phyloP scores from a whole-genome alignment of 371 early-diverging fungal species.

The Actinomortierella ambigua region DNA sequence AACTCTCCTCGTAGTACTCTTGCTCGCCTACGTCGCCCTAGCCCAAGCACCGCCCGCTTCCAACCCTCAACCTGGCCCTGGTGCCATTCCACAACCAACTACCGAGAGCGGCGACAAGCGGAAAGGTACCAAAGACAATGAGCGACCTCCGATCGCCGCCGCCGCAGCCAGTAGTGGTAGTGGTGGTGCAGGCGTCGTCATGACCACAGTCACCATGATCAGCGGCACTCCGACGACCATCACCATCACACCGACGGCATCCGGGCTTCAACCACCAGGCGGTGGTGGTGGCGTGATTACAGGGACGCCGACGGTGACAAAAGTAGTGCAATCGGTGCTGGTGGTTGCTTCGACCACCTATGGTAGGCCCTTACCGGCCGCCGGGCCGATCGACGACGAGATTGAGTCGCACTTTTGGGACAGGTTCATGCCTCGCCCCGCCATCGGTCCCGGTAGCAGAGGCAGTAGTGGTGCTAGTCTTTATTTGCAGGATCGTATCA shows the following conservation, averaged over 20 bases:
- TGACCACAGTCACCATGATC: conserved; percentile 27
- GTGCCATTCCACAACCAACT: conserved; percentile 9
- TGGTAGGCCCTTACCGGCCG: conserved; percentile 34
- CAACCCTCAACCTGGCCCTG: conserved; percentile 21
- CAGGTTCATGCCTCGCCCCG: conserved; percentile 6
- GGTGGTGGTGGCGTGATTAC: not conserved
- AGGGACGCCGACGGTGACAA: conserved; percentile 10
- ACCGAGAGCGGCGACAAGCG: too few relatives aligned
- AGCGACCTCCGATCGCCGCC: not conserved
- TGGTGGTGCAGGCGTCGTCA: not conserved
- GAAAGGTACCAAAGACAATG: not conserved
- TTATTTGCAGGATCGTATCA: too few relatives aligned
- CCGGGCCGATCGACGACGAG: conserved; percentile 22
- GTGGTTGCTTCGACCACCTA: conserved; percentile 23
- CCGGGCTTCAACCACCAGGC: not conserved
- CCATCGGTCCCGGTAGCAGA: too few relatives aligned
- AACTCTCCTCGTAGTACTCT: not conserved
- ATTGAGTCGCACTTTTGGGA: conserved; percentile 38
- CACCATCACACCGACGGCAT: conserved; percentile 8
- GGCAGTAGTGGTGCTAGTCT: too few relatives aligned
- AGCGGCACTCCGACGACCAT: conserved; percentile 16
- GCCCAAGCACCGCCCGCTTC: conserved; percentile 8
- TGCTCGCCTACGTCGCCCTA: not conserved
- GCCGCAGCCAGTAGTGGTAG: not conserved
- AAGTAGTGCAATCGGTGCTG: conserved; percentile 28